A percentile compares a stretch with the other conserved stretches of the same genome.
These are phyloP conservation scores for Leucosporidium yakuticum DNA, from an alignment of 768 basidiomycete species.

Conservation along the genomic window DNA sequence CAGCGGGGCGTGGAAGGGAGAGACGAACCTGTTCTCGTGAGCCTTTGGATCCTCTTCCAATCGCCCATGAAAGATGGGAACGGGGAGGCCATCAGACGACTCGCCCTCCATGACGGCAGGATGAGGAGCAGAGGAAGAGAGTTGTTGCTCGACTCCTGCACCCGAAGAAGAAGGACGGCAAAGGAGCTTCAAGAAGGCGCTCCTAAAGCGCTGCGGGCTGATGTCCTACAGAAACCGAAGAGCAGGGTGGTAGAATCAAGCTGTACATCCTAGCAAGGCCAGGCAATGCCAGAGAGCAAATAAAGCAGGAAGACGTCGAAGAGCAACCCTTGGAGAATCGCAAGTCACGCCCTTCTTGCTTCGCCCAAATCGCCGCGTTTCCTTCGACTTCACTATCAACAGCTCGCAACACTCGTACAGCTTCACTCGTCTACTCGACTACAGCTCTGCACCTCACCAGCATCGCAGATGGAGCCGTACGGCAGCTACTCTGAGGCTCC, in stretches of 20 bases:
- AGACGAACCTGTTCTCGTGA: neutral
- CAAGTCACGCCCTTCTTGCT: no score
- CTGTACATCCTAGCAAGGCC: no score
- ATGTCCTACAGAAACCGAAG: neutral
- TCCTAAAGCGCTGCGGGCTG: neutral
- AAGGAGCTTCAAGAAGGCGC: neutral
- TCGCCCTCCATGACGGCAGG: neutral
- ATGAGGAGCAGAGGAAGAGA: neutral
- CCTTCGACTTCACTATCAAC: no score
- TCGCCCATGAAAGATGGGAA: neutral
- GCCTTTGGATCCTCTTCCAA: neutral
- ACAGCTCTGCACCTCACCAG: no score
- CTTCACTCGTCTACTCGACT: no score
- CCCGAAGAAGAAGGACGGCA: neutral
- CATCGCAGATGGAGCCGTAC: no score
- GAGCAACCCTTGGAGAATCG: no score
- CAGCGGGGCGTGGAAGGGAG: no score
- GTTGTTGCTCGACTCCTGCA: neutral
- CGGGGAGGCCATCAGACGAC: neutral
- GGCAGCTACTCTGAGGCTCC: neutral
- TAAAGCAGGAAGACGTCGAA: no score
- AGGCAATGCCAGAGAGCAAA: no score
- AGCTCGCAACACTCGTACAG: no score
- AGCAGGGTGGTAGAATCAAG: neutral
- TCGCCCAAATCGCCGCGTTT: no score